phyloP scores from a whole-genome alignment of 768 basidiomycete genomes.

The Termitomyces sp. region DNA sequence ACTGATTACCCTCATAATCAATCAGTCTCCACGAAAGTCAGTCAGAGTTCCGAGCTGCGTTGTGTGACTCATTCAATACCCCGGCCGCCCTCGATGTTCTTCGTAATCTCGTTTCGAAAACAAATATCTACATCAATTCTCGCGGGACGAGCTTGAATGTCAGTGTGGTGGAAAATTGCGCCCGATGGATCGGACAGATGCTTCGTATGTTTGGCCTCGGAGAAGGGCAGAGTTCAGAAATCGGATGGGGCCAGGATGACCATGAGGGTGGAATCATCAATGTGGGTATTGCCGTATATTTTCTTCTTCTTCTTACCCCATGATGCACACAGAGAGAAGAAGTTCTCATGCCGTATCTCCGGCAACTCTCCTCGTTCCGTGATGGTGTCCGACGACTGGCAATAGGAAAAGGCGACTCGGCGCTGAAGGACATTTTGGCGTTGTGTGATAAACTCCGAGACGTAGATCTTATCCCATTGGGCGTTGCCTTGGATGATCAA shows the following conservation, averaged over 20 bases:
- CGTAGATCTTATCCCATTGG: constrained; percentile 85
- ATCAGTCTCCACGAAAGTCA: constrained; percentile 74
- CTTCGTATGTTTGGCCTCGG: constrained; percentile 78
- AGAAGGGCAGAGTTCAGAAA: constrained; percentile 58
- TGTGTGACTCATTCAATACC: constrained; percentile 98
- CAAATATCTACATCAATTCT: constrained; percentile 84
- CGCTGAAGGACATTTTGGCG: constrained; percentile 76
- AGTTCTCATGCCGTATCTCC: constrained; percentile 84
- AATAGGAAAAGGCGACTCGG: constrained; percentile 61
- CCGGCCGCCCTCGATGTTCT: constrained; percentile 75
- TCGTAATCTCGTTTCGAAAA: constrained; percentile 76
- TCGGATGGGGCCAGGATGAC: constrained; percentile 84
- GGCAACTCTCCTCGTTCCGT: constrained; percentile 83
- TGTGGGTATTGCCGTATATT: constrained; percentile 31
- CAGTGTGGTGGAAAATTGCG: constrained; percentile 57
- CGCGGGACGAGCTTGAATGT: constrained; percentile 59
- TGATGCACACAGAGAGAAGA: constrained; percentile 64
- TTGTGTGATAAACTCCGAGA: constrained; percentile 91
- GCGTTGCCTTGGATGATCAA: constrained; percentile 95
- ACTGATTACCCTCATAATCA: constrained; percentile 8
- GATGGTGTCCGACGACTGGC: constrained; percentile 84
- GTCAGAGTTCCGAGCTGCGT: constrained; percentile 72
- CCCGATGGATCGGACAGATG: constrained; percentile 71
- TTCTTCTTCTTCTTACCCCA: constrained; percentile 8
- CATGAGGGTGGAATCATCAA: constrained; percentile 44